These are phyloP conservation scores for Ensete ventricosum DNA, from an alignment of 176 grass and related monocot genomes.

Conservation along the genomic window DNA sequence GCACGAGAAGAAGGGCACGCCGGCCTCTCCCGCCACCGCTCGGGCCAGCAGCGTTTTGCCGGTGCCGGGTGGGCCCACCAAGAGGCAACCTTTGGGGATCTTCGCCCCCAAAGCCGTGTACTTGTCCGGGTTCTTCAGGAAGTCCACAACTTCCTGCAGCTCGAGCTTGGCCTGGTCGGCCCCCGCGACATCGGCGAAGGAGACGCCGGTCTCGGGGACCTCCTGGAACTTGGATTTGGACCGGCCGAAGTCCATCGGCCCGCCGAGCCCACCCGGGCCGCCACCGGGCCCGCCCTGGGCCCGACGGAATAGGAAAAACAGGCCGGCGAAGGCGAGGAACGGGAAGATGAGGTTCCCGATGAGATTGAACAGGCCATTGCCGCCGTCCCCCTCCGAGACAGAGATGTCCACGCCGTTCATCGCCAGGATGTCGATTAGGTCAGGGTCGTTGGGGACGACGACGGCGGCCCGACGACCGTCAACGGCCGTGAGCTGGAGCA, in stretches of 20 bases:
- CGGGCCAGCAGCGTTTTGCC: constrained; percentile 83
- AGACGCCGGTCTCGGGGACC: constrained; percentile 75
- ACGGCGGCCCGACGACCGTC: constrained; percentile 63
- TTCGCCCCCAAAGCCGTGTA: constrained; percentile 89
- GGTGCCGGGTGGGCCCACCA: constrained; percentile 73
- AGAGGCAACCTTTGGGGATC: constrained; percentile 85
- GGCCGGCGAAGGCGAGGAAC: constrained; percentile 75
- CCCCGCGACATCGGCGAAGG: constrained; percentile 73
- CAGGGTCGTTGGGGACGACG: constrained; percentile 78
- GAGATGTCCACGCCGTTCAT: constrained; percentile 97
- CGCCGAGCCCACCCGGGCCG: constrained; percentile 69
- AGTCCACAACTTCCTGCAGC: constrained; percentile 88
- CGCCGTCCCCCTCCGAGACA: constrained; percentile 74
- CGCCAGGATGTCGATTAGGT: constrained; percentile 88
- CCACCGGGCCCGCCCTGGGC: constrained; percentile 64
- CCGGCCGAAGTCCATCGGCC: constrained; percentile 91
- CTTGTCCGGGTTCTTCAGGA: constrained; percentile 95
- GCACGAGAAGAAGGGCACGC: constrained; percentile 92
- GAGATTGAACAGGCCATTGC: constrained; percentile 45
- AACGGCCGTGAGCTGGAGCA: constrained; percentile 73
- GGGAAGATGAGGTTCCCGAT: constrained; percentile 86
- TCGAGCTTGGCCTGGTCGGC: constrained; percentile 98
- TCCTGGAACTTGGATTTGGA: constrained; percentile 99
- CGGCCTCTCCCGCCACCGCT: constrained; percentile 80
- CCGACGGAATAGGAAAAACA: constrained; percentile 94